phyloP scores from a whole-genome alignment of 2,329 filamentous ascomycete genomes.

The Sporothrix protearum region DNA sequence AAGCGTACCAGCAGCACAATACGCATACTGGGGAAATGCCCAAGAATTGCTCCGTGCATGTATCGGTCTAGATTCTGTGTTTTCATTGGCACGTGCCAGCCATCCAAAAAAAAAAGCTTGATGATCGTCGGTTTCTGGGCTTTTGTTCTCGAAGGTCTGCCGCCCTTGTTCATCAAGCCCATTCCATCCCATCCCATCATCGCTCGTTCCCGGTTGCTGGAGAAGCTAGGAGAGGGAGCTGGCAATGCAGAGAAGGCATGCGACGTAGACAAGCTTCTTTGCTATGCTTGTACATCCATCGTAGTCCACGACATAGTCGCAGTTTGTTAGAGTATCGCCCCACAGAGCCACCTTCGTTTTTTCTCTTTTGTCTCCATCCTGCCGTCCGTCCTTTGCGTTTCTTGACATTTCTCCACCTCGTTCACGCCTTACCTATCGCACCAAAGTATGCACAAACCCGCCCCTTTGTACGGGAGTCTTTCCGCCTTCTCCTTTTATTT shows the following conservation, averaged over 20 bases:
- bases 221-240: background rate
- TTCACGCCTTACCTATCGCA: background rate
- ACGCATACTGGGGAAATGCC: background rate
- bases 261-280: background rate
- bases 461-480: no score
- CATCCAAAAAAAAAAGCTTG: background rate
- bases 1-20: background rate
- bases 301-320: background rate
- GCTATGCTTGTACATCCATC: no score
- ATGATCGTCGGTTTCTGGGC: background rate
- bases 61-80: background rate
- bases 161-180: background rate
- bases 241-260: background rate
- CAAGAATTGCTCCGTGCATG: background rate
- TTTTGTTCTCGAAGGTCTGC: background rate
- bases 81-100: constrained; percentile 8
- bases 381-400: background rate
- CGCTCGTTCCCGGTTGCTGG: background rate
- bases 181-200: no score
- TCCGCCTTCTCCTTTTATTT: background rate
- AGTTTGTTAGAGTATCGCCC: background rate
- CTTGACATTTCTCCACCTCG: background rate
- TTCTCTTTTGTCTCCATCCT: background rate
- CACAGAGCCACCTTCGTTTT: background rate
- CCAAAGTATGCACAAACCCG: no score